Evolutionary conservation across 306 rosid genomes (phyloP), one percentile per base, ranked within the genome.

Genomic region (Corylus avellana): DNA sequence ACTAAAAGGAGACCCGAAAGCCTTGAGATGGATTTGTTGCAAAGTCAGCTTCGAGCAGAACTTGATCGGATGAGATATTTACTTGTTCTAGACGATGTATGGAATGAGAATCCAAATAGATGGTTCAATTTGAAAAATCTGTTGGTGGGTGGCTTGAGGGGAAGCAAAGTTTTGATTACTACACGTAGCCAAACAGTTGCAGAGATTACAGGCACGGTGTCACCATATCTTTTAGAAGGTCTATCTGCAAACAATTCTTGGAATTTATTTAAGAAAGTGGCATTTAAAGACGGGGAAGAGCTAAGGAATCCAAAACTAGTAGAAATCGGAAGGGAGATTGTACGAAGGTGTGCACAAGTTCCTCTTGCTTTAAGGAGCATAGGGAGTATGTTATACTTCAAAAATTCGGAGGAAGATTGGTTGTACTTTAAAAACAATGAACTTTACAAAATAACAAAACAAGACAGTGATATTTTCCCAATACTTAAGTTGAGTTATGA

Each of bases 101-200:
- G 82, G 71, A 79, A 48, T 17, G 62, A 72, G 37, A 17, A 58
- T 32, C 72, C 17, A 11, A 18, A 8, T 18, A 7, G 0, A 1
- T 78, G 75, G 81, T 69, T 68, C 42, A 12, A 3, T 16, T 55
- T 78, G 5, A 14, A 25, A 64, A 42, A 18, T 2, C 4, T 78
- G 8, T 70, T 69, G 53, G 8, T 0, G 48, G 75, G 12, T 39
- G 81, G 70, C 3, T 46, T 20, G 13, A 29, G 13, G 18, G 78
- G 70, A 39, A 78, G 81, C 57, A 78, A 48, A 44, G 70, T 78
- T 14, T n/a, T 78, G 6, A 12, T 70, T 20, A 78, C 81, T 47
- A 39, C 75, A n/a, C 61, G 81, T 11, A 37, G 29, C 42, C 12
- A 39, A 9, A 49, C 4, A 50, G 75, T 78, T 39, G 75, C 69